Percentiles rank a stretch among this genome's conserved stretches.
Conservation (phyloP, 768 basidiomycete species). For the Lepiota venenata region DNA sequence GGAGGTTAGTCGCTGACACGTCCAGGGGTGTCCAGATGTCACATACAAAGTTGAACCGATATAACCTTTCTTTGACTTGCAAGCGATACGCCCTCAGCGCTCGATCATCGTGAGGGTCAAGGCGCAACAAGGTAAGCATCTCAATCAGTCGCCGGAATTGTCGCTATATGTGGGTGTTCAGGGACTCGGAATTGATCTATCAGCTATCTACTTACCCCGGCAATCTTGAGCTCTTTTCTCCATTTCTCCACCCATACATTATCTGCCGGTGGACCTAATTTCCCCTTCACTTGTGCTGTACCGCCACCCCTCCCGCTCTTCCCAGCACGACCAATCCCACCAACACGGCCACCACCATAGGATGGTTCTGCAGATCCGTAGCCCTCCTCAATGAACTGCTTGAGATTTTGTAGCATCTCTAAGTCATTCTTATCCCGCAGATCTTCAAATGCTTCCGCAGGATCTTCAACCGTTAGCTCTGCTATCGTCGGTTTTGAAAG, state of each 20-base stretch:
- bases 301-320: conserved; percentile 35
- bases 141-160: conserved; percentile 92
- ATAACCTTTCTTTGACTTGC: conserved; percentile 93
- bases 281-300: conserved; percentile 40
- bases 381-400: conserved; percentile 68
- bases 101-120: conserved; percentile 59
- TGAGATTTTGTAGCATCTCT: conserved; percentile 62
- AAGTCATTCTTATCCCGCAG: conserved; percentile 92
- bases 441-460: conserved; percentile 97
- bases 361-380: conserved; percentile 46
- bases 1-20: not conserved
- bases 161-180: conserved; percentile 45
- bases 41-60: conserved; percentile 91
- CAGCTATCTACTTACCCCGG: conserved; percentile 52
- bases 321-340: conserved; percentile 39
- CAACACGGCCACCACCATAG: conserved; percentile 49
- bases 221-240: conserved; percentile 85
- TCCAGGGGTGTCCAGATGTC: not conserved
- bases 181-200: not conserved
- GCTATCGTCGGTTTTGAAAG: conserved; percentile 63
- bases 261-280: conserved; percentile 75
- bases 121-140: conserved; percentile 76
- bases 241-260: conserved; percentile 76
- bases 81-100: conserved; percentile 69
- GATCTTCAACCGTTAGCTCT: conserved; percentile 97